phyloP scores from a whole-genome alignment of 2,329 filamentous ascomycete species.

The Raffaelea albimanens region DNA sequence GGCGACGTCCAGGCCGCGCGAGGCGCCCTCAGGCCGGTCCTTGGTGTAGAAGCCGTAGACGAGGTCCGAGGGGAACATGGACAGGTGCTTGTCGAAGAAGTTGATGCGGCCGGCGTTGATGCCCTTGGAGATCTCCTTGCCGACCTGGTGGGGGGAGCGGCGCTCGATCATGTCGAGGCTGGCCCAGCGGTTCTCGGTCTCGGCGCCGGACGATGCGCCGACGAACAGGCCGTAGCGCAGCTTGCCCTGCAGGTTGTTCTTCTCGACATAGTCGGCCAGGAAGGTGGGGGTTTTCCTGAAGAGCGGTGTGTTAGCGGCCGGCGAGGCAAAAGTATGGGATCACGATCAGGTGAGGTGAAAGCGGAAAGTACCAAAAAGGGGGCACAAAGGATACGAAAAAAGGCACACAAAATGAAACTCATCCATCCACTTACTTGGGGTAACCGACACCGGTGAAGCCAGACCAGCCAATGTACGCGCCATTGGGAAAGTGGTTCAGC shows the following conservation, averaged over 20 bases:
- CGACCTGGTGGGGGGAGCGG: slow-evolving; percentile 77
- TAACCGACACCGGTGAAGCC: slow-evolving; percentile 88
- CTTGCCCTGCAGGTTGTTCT: slow-evolving; percentile 74
- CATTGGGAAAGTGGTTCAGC: slow-evolving; percentile 72
- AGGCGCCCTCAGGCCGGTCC: slow-evolving; percentile 58
- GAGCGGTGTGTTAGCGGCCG: neutral
- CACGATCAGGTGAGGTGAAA: too few species aligned
- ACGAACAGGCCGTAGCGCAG: slow-evolving; percentile 82
- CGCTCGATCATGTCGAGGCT: slow-evolving; percentile 81
- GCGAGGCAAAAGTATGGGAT: too few species aligned
- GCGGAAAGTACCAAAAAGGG: too few species aligned
- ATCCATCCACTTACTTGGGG: slow-evolving; percentile 61
- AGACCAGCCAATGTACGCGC: slow-evolving; percentile 82
- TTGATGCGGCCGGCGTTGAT: slow-evolving; percentile 84
- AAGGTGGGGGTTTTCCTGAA: slow-evolving; percentile 71
- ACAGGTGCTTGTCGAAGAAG: slow-evolving; percentile 90
- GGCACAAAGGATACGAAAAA: slow-evolving; percentile 1
- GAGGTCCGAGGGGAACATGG: slow-evolving; percentile 83
- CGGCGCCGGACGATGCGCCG: slow-evolving; percentile 78
- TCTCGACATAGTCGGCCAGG: slow-evolving; percentile 80
- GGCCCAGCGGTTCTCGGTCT: slow-evolving; percentile 92
- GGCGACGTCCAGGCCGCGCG: slow-evolving; percentile 67
- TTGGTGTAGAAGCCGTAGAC: slow-evolving; percentile 83
- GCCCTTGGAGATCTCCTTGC: slow-evolving; percentile 81
- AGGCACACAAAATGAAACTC: neutral